Conservation (phyloP, 2,329 filamentous ascomycete species). For the Stachybotrys chlorohalonatus region DNA sequence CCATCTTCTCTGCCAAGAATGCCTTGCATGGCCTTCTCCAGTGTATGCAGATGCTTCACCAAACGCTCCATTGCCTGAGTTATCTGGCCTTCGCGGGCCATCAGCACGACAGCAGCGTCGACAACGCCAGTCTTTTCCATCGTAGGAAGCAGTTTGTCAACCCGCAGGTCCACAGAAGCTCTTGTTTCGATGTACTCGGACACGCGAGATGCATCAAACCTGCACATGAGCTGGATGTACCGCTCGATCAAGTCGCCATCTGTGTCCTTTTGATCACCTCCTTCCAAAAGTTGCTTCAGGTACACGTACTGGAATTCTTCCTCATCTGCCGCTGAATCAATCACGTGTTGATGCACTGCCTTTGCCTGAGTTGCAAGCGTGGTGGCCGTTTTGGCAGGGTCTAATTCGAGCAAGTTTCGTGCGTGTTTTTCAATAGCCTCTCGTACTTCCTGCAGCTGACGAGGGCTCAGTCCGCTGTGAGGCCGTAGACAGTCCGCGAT, state of each 20-base stretch:
- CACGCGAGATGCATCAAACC: conserved; percentile 72
- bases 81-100: conserved; percentile 81
- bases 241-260: conserved; percentile 63
- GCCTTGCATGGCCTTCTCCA: conserved; percentile 70
- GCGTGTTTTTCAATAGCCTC: conserved; percentile 57
- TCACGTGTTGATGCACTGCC: conserved; percentile 56
- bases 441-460: conserved; percentile 66
- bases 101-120: conserved; percentile 84
- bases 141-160: conserved; percentile 73
- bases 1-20: conserved; percentile 48
- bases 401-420: conserved; percentile 55
- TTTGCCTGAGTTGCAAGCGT: conserved; percentile 53
- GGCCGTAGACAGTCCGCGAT: conserved; percentile 66
- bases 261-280: conserved; percentile 23
- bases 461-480: conserved; percentile 52
- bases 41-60: conserved; percentile 66
- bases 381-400: conserved; percentile 55
- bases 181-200: conserved; percentile 73
- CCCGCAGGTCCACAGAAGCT: conserved; percentile 66
- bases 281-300: conserved; percentile 67
- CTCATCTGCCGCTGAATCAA: conserved; percentile 52
- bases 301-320: conserved; percentile 66
- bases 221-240: conserved; percentile 88
- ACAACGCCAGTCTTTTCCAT: conserved; percentile 87
- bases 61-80: conserved; percentile 77